Evolutionary conservation across 2,329 filamentous ascomycete genomes (phyloP).

Genomic region (Penicillium sp.): DNA sequence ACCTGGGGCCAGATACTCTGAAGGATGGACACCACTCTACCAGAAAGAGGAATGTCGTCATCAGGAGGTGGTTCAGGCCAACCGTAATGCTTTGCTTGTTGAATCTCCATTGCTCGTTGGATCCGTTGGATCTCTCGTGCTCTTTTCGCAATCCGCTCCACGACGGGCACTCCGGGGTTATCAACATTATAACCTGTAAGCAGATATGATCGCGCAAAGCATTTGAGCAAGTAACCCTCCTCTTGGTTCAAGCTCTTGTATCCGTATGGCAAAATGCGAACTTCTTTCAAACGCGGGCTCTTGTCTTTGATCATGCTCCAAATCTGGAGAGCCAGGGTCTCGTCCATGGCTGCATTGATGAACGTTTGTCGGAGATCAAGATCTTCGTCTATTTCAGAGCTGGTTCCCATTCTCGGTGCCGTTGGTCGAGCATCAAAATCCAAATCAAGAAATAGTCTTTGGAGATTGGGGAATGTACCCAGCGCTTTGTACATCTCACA

Average conservation of each 20-base stretch:
- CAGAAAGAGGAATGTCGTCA: too few relatives aligned
- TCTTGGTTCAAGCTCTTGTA: background rate
- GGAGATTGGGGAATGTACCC: constrained; percentile 8
- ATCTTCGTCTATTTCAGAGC: background rate
- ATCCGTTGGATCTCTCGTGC: background rate
- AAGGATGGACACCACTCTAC: too few relatives aligned
- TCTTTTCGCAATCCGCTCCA: constrained; percentile 3
- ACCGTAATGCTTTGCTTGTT: too few relatives aligned
- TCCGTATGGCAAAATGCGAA: constrained; percentile 8
- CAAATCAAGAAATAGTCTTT: constrained; percentile 12
- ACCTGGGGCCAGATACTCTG: too few relatives aligned
- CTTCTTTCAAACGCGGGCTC: background rate
- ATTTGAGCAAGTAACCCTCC: background rate
- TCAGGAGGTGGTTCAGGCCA: too few relatives aligned
- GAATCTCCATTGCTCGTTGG: background rate
- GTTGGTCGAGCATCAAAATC: constrained; percentile 3
- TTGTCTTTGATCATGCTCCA: constrained; percentile 8
- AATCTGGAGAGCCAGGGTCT: constrained; percentile 9
- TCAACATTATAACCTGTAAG: constrained; percentile 5
- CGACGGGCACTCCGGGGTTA: background rate
- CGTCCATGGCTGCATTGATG: constrained; percentile 15
- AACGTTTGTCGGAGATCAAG: background rate
- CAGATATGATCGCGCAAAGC: constrained; percentile 10
- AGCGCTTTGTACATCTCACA: constrained; percentile 16
- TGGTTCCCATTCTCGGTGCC: background rate